Evolutionary conservation across 345 rosid species (phyloP).

Genomic region (Syzygium jambos): DNA sequence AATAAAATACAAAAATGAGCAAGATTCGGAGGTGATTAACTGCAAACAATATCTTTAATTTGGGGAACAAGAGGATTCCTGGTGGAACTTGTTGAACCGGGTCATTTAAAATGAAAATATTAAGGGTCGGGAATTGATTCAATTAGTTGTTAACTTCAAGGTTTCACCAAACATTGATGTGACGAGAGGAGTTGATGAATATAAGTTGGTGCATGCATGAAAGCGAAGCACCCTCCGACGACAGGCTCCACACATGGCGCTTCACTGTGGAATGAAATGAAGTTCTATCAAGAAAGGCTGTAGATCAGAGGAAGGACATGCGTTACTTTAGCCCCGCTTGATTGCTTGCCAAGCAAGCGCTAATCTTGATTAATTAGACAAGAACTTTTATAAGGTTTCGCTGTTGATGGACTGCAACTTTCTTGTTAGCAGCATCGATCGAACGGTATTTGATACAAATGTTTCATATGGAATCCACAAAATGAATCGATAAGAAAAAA

Average conservation of each 20-base stretch:
- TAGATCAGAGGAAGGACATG: not conserved
- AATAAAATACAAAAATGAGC: not conserved
- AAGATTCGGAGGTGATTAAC: not conserved
- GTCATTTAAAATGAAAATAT: not conserved
- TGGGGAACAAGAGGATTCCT: not conserved
- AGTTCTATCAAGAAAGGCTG: not conserved
- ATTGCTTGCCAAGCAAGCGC: not conserved
- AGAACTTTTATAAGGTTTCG: not conserved
- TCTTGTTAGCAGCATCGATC: not conserved
- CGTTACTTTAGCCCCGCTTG: not conserved
- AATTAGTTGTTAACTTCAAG: not conserved
- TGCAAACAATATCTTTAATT: not conserved
- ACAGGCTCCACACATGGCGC: not conserved
- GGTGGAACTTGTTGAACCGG: not conserved
- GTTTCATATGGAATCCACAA: not conserved
- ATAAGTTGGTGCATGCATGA: not conserved
- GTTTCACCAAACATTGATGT: not conserved
- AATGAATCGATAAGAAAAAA: not conserved
- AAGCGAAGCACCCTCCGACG: not conserved
- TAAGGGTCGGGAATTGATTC: not conserved
- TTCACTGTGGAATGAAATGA: not conserved
- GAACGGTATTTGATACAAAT: not conserved
- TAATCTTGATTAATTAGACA: not conserved
- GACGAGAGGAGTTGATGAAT: not conserved
- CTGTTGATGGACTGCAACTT: not conserved